Percentiles rank a stretch among this genome's conserved stretches.
Conservation (phyloP, 2,329 filamentous ascomycete genomes). For the Penicillium sp. region DNA sequence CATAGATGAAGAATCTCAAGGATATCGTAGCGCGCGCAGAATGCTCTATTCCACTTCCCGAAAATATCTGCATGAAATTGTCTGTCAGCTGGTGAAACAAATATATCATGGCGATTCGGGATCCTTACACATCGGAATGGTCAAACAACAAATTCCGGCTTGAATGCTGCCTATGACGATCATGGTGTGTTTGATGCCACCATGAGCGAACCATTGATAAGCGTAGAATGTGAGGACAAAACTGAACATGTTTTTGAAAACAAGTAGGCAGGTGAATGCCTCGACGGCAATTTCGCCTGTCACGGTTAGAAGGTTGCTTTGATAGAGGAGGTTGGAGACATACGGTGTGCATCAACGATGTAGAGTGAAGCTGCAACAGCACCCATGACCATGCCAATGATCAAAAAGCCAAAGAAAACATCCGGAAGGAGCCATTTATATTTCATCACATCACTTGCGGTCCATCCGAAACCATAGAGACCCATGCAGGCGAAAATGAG, state of each 20-base stretch:
- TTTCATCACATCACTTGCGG: conserved; percentile 61
- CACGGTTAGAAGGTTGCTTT: conserved; percentile 12
- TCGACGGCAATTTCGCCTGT: conserved; percentile 79
- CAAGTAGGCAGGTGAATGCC: conserved; percentile 83
- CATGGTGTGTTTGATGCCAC: conserved; percentile 65
- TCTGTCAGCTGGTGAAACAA: background rate
- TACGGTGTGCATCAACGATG: conserved; percentile 89
- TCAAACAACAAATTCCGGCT: conserved; percentile 73
- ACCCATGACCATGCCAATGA: conserved; percentile 89
- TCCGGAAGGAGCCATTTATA: conserved; percentile 77
- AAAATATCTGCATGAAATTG: background rate
- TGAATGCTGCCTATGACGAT: conserved; percentile 76
- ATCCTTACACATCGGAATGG: conserved; percentile 77
- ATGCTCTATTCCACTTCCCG: conserved; percentile 3
- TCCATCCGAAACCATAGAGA: conserved; percentile 82
- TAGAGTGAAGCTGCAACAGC: conserved; percentile 85
- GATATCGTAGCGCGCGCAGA: conserved; percentile 4
- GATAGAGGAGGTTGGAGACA: conserved; percentile 38
- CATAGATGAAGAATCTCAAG: conserved; percentile 3
- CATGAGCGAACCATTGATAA: conserved; percentile 75
- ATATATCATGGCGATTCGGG: too few relatives aligned
- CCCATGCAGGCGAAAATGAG: conserved; percentile 77
- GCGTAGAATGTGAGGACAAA: conserved; percentile 84
- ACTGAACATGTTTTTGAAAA: conserved; percentile 95
- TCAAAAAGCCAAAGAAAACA: conserved; percentile 81